A percentile compares a stretch with the other conserved stretches of the same genome.
These are phyloP conservation scores for Mycena rebaudengoi DNA, from an alignment of 768 basidiomycete genomes.

Conservation along the genomic window DNA sequence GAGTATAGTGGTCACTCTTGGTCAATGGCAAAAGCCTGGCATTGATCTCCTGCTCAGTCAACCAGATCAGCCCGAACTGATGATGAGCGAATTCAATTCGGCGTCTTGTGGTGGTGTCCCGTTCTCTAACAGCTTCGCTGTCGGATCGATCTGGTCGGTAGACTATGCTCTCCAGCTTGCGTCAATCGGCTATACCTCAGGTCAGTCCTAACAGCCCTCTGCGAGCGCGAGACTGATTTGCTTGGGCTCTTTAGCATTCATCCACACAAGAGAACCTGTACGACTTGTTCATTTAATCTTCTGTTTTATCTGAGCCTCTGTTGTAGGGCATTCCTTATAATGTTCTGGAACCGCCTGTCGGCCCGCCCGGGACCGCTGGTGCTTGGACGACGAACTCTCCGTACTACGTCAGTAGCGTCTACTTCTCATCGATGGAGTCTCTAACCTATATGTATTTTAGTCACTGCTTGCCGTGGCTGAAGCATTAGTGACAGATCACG, in stretches of 20 bases:
- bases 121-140: conserved; percentile 60
- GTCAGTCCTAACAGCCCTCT: not conserved
- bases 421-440: not conserved
- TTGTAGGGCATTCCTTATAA: conserved; percentile 57
- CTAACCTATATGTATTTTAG: not conserved
- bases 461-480: conserved; percentile 57
- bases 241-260: conserved; percentile 43
- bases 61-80: conserved; percentile 44
- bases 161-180: conserved; percentile 65
- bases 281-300: not conserved
- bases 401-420: conserved; percentile 45
- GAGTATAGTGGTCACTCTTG: conserved; percentile 51
- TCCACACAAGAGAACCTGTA: conserved; percentile 62
- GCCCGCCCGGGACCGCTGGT: conserved; percentile 42
- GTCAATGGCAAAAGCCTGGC: conserved; percentile 57
- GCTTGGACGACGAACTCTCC: conserved; percentile 59
- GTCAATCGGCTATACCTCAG: conserved; percentile 50
- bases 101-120: conserved; percentile 63
- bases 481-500: conserved; percentile 49
- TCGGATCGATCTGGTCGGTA: conserved; percentile 58
- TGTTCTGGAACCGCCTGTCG: conserved; percentile 52
- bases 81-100: conserved; percentile 65
- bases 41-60: conserved; percentile 43
- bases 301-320: not conserved
- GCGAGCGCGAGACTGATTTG: not conserved